Percentiles rank a stretch among this genome's conserved stretches.
phyloP scores from a whole-genome alignment of 257 asterid species.

The Rubia yunnanensis region DNA sequence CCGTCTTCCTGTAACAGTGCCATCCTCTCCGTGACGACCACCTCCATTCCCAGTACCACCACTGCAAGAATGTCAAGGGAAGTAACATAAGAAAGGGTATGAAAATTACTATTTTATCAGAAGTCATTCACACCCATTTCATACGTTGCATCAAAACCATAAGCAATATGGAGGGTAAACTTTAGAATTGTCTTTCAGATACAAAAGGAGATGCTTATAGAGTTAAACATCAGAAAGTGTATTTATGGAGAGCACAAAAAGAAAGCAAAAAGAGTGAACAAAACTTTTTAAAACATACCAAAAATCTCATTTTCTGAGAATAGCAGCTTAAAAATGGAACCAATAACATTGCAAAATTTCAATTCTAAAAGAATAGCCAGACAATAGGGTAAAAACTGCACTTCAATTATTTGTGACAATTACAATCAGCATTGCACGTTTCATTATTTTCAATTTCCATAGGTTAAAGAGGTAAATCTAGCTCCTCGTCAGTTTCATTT shows the following conservation, averaged over 20 bases:
- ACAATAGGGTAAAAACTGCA: not conserved
- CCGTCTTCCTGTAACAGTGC: slow-evolving; percentile 80
- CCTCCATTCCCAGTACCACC: slow-evolving; percentile 78
- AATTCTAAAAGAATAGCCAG: not conserved
- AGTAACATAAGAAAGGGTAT: slow-evolving; percentile 6
- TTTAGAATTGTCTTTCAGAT: not conserved
- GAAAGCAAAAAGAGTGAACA: not conserved
- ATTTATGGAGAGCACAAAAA: not conserved
- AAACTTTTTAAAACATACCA: not conserved
- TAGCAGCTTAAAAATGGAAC: not conserved
- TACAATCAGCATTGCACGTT: not conserved
- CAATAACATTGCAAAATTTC: not conserved
- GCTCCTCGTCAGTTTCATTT: not conserved
- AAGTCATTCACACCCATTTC: not conserved
- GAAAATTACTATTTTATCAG: not conserved
- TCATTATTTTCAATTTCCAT: not conserved
- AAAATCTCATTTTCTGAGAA: not conserved
- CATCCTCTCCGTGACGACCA: slow-evolving; percentile 73
- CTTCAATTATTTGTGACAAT: not conserved
- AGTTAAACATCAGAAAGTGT: not conserved
- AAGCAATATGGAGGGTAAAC: not conserved
- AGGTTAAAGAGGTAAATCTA: not conserved
- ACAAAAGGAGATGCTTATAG: not conserved
- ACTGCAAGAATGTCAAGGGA: slow-evolving; percentile 34
- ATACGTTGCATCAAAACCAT: not conserved